phyloP scores from a whole-genome alignment of 2,329 filamentous ascomycete genomes.

The Pseudogymnoascus sp. region DNA sequence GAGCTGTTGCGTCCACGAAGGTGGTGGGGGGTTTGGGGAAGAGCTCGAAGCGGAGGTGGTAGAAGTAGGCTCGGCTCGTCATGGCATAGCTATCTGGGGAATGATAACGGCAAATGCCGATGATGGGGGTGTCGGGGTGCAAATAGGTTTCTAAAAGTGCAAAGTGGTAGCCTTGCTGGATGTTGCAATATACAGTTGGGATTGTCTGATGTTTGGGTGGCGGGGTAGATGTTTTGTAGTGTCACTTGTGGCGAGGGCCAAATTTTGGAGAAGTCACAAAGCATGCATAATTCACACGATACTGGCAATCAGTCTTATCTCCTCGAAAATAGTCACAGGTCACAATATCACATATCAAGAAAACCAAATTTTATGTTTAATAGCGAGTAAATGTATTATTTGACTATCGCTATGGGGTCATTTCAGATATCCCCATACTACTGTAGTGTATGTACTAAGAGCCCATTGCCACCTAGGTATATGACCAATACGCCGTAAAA shows the following conservation, averaged over 20 bases:
- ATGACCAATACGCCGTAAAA: slow-evolving; percentile 7
- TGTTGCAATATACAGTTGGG: slow-evolving; percentile 5
- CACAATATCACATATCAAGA: not conserved
- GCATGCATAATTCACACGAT: not conserved
- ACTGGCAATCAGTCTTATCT: not conserved
- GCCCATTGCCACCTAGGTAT: slow-evolving; percentile 4
- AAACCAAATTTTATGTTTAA: not conserved
- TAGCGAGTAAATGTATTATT: not conserved
- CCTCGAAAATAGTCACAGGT: not conserved
- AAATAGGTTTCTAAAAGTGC: not conserved
- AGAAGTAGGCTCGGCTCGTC: slow-evolving; percentile 42
- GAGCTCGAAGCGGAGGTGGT: slow-evolving; percentile 60
- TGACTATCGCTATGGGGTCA: not conserved
- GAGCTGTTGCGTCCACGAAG: not conserved
- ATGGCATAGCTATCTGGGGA: slow-evolving; percentile 20
- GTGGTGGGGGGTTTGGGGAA: slow-evolving; percentile 36
- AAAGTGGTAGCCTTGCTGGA: not conserved
- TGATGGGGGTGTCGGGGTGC: not conserved
- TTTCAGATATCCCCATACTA: not conserved
- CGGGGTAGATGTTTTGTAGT: not conserved
- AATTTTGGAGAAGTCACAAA: not conserved
- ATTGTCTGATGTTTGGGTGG: slow-evolving; percentile 3
- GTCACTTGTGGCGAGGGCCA: not conserved
- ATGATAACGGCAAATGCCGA: not conserved
- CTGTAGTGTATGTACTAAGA: slow-evolving; percentile 4